Evolutionary conservation across 495 filamentous ascomycete species (phyloP), one percentile per base, ranked within the genome.

Genomic region (Extremus antarcticus): DNA sequence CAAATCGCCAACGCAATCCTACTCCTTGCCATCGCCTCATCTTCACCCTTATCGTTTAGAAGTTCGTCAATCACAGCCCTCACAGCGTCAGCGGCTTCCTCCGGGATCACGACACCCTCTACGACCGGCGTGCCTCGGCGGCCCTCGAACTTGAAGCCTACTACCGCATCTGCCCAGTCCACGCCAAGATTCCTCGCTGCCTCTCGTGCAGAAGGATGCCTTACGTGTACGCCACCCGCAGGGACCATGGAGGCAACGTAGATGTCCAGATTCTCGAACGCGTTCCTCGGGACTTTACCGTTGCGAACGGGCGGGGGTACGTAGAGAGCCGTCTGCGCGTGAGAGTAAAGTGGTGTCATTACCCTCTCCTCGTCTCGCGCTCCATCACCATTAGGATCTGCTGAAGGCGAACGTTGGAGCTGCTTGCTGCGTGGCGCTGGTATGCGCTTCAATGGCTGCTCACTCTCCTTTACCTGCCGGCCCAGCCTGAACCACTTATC

Each of bases 191-290:
- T 72, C 51, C 76, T 79, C 20, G 88, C 88, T 0, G 90, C 90
- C 38, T 76, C 76, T 3, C 76, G 72, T n/a, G 86, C 83, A 32
- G 83, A 74, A 23, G 81, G 75, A 61, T 85, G 76, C 45, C 66
- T 71, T 50, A 90, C 73, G 65, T 99, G 87, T 38, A 76, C 74
- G 0, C 83, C 92, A 15, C 92, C 94, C 15, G 75, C 66, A 0
- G 92, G 92, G 8, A 96, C 74, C 92, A 99, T 99, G 57, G 81
- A 88, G 0, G 90, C 85, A 10, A 92, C 87, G 65, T 91, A 97
- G 22, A 97, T 63, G 65, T 97, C 92, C 41, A 97, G 63, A 60
- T 99, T 99, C 0, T 87, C 87, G 63, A 82, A 99, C 9, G 72
- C 76, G 60, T 99, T 99, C 57, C 83, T 86, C 2, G 90, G 92